Evolutionary conservation across 176 grass and related monocot species (phyloP).

Genomic region (Panicum miliaceum): DNA sequence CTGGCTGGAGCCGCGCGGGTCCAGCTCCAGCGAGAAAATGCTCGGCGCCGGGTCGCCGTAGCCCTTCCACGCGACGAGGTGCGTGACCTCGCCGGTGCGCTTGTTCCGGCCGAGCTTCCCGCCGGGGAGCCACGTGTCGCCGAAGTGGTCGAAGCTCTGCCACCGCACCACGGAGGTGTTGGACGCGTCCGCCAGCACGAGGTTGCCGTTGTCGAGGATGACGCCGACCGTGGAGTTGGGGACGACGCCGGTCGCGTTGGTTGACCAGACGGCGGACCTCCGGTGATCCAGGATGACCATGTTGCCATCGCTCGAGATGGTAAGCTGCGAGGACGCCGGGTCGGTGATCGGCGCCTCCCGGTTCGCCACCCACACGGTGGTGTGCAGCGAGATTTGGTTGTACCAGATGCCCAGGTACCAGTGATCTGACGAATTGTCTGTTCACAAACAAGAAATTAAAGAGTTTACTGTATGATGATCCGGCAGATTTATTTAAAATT

Average conservation of each 20-base stretch:
- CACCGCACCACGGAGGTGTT: conserved; percentile 52
- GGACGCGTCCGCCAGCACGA: conserved; percentile 52
- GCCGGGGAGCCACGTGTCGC: conserved; percentile 66
- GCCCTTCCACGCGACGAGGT: conserved; percentile 46
- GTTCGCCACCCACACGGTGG: conserved; percentile 64
- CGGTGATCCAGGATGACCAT: conserved; percentile 42
- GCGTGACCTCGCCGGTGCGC: conserved; percentile 41
- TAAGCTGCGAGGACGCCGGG: conserved; percentile 23
- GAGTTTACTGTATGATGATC: not conserved
- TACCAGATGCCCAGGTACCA: conserved; percentile 76
- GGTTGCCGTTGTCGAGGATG: conserved; percentile 66
- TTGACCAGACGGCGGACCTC: conserved; percentile 48
- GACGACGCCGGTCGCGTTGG: not conserved
- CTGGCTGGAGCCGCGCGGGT: conserved; percentile 54
- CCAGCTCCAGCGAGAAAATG: conserved; percentile 52
- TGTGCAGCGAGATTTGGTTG: conserved; percentile 46
- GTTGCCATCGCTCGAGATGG: conserved; percentile 43
- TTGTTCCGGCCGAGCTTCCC: conserved; percentile 60
- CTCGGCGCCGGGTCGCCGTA: conserved; percentile 47
- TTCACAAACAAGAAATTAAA: not conserved
- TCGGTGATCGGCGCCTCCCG: conserved; percentile 38
- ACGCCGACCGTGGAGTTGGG: conserved; percentile 33
- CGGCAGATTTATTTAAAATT: not conserved
- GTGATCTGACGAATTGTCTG: conserved; percentile 30
- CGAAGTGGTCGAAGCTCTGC: conserved; percentile 76